Conservation (phyloP, 2,329 filamentous ascomycete genomes). For the Setomelanomma holmii region DNA sequence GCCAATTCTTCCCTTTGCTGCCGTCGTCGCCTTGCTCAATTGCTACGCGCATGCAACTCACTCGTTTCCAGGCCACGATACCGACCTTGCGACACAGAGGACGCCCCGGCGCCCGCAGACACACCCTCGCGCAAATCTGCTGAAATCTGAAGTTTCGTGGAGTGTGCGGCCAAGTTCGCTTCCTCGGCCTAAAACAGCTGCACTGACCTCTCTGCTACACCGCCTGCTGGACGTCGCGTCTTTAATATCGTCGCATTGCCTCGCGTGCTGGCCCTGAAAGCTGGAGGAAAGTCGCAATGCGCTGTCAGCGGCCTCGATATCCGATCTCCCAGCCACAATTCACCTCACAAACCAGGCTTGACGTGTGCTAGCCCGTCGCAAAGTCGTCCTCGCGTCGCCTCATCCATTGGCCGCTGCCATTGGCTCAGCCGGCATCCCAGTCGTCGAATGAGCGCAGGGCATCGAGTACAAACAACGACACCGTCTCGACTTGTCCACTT, state of each 20-base stretch:
- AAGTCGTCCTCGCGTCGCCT: constrained; percentile 40
- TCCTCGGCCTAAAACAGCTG: constrained; percentile 41
- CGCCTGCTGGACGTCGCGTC: constrained; percentile 46
- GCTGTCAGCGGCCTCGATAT: constrained; percentile 42
- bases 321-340: constrained; percentile 41
- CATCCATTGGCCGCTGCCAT: constrained; percentile 38
- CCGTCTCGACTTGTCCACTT: constrained; percentile 39
- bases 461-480: constrained; percentile 32
- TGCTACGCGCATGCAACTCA: constrained; percentile 23
- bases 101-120: constrained; percentile 20
- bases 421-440: constrained; percentile 33
- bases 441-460: constrained; percentile 44
- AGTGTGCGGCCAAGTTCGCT: constrained; percentile 33
- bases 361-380: constrained; percentile 44
- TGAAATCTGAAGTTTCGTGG: constrained; percentile 19
- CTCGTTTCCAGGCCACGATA: constrained; percentile 30
- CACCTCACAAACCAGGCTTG: constrained; percentile 40
- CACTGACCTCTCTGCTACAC: constrained; percentile 48
- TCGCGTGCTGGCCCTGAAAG: constrained; percentile 36
- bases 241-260: constrained; percentile 43
- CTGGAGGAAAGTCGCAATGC: constrained; percentile 48
- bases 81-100: constrained; percentile 21
- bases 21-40: constrained; percentile 24
- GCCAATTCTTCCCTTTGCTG: constrained; percentile 27
- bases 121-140: constrained; percentile 21